Conservation (phyloP, 1,139 yeast genomes). For the Diutina scorzettiae region DNA sequence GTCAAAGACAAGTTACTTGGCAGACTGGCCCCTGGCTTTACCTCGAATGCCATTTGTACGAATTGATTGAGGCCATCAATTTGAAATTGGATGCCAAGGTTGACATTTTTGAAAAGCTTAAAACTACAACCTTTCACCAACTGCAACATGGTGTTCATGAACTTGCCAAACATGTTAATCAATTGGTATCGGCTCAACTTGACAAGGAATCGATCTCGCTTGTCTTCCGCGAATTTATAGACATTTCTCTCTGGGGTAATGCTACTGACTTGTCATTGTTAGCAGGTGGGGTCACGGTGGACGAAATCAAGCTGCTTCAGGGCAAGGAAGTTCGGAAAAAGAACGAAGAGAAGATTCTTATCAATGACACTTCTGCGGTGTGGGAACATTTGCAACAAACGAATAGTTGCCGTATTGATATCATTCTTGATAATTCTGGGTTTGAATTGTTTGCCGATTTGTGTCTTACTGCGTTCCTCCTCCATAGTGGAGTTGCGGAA, state of each 20-base stretch:
- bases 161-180: slow-evolving; percentile 57
- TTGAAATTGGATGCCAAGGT: slow-evolving; percentile 22
- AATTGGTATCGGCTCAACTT: slow-evolving; percentile 21
- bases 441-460: slow-evolving; percentile 90
- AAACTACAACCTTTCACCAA: slow-evolving; percentile 61
- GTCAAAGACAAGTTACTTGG: slow-evolving; percentile 44
- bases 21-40: slow-evolving; percentile 85
- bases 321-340: slow-evolving; percentile 79
- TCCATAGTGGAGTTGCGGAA: slow-evolving; percentile 55
- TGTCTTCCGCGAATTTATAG: slow-evolving; percentile 69
- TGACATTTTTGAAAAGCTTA: slow-evolving; percentile 64
- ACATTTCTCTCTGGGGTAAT: slow-evolving; percentile 93
- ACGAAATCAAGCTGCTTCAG: slow-evolving; percentile 83
- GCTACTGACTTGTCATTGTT: slow-evolving; percentile 88
- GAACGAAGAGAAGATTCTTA: slow-evolving; percentile 72
- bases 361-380: slow-evolving; percentile 60
- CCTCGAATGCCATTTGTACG: slow-evolving; percentile 76
- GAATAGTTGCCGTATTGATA: slow-evolving; percentile 42
- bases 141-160: slow-evolving; percentile 75
- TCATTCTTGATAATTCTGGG: slow-evolving; percentile 90
- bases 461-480: slow-evolving; percentile 57
- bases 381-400: slow-evolving; percentile 37
- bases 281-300: slow-evolving; percentile 66
- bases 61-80: slow-evolving; percentile 18
- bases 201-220: slow-evolving; percentile 37